These are phyloP conservation scores for Lachancea meyersii DNA, from an alignment of 805 yeast genomes.

Conservation along the genomic window DNA sequence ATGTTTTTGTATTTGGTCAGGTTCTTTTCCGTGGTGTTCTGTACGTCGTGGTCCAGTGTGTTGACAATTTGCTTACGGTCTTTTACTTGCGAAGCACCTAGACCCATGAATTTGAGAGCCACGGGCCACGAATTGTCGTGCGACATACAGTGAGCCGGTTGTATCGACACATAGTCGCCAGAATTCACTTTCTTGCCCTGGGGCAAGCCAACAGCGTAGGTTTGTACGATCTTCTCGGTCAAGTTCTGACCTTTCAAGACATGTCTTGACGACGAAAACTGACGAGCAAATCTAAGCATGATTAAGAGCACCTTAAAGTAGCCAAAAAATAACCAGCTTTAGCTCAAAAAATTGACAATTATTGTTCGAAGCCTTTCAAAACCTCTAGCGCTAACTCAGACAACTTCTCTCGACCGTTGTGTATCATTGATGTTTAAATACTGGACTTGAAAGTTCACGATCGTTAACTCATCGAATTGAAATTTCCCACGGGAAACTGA, in stretches of 20 bases:
- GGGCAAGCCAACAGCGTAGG: slow-evolving; percentile 81
- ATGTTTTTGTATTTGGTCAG: slow-evolving; percentile 82
- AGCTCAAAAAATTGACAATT: background rate
- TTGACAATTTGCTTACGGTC: slow-evolving; percentile 89
- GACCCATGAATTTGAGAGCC: slow-evolving; percentile 89
- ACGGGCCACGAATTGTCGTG: slow-evolving; percentile 99
- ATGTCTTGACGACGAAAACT: slow-evolving; percentile 17
- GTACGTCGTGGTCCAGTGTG: slow-evolving; percentile 97
- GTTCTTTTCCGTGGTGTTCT: slow-evolving; percentile 84
- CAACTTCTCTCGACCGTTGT: background rate
- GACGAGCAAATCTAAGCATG: slow-evolving; percentile 26
- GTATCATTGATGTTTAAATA: background rate
- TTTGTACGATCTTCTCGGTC: slow-evolving; percentile 93
- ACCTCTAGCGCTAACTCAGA: background rate
- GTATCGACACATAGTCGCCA: slow-evolving; percentile 93
- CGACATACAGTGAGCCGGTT: slow-evolving; percentile 97
- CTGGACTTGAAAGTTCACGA: no score
- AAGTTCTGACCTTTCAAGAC: slow-evolving; percentile 55
- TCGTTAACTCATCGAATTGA: background rate
- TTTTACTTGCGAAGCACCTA: slow-evolving; percentile 80
- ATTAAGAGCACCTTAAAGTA: background rate
- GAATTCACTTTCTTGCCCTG: slow-evolving; percentile 68
- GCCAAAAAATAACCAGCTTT: background rate
- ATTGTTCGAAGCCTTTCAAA: background rate
- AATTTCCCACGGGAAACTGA: slow-evolving; percentile 4